Evolutionary conservation across 2,329 filamentous ascomycete species (phyloP), one percentile per base, ranked within the genome.

Genomic region (Thelonectria olida): DNA sequence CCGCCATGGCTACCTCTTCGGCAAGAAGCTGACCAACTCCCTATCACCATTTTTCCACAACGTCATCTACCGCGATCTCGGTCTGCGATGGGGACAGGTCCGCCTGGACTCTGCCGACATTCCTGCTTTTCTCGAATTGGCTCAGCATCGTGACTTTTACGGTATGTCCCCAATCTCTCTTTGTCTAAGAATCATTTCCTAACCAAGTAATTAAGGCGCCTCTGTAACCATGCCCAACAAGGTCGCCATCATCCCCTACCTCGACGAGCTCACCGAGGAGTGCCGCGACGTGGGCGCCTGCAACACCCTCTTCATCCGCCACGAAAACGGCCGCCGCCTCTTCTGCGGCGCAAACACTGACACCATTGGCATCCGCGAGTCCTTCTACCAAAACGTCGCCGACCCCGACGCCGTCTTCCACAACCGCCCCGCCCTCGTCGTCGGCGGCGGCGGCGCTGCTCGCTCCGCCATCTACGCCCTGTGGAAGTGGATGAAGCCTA

Each of bases 181-280:
- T n/a, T n/a, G n/a, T n/a, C n/a, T n/a, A n/a, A n/a, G n/a, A n/a
- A n/a, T n/a, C n/a, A n/a, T n/a, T n/a, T n/a, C n/a, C n/a, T n/a
- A n/a, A n/a, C n/a, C n/a, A n/a, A n/a, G n/a, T n/a, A n/a, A n/a
- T n/a, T n/a, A n/a, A n/a, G 89, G 90, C 55, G 87, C 89, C 20
- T 88, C 90, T 4, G 88, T 95, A 36, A 95, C 92, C 19, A 96
- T 95, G 92, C 92, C 92, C 0, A 89, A 92, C 81, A 95, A 96
- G 76, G 86, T 95, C 23, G 83, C 87, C 68, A 92, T 95, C 73
- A 86, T 94, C 61, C 82, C 86, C 0, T 83, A 92, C 67, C 84
- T 95, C 8, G 91, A 95, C 72, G 86, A 89, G 54, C 80, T 94
- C 36, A 93, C 91, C 7, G 84, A 87, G 20, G 90, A 93, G 76